These are phyloP conservation scores for Sodiomyces alkalinus DNA, from an alignment of 2,329 filamentous ascomycete genomes.

Conservation along the genomic window DNA sequence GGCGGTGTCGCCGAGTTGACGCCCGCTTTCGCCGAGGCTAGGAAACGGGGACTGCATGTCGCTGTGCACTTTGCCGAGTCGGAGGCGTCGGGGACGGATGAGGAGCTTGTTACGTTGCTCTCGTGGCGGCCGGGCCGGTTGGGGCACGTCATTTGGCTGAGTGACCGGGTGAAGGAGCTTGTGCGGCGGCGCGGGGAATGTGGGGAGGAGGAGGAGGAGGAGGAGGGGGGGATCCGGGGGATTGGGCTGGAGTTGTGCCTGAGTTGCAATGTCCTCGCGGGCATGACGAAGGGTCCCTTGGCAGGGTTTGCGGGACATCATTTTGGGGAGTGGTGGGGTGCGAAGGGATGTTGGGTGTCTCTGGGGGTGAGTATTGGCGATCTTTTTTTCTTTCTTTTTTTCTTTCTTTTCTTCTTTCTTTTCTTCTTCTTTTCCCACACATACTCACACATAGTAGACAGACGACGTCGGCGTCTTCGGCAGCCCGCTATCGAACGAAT, in stretches of 20 bases:
- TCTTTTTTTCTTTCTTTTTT: too few relatives aligned
- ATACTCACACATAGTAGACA: conserved; percentile 33
- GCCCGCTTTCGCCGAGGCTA: conserved; percentile 42
- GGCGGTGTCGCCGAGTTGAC: conserved; percentile 46
- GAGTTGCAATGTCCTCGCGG: conserved; percentile 66
- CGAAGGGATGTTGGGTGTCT: conserved; percentile 43
- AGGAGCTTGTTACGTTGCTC: conserved; percentile 50
- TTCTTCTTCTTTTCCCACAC: not conserved
- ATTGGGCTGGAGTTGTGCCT: conserved; percentile 64
- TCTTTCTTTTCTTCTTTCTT: too few relatives aligned
- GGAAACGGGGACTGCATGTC: conserved; percentile 37
- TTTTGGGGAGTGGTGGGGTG: conserved; percentile 56
- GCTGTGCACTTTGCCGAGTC: conserved; percentile 72
- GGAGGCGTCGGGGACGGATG: conserved; percentile 34
- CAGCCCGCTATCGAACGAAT: conserved; percentile 63
- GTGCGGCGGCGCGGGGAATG: conserved; percentile 7
- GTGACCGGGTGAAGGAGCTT: conserved; percentile 34
- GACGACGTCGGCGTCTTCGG: conserved; percentile 76
- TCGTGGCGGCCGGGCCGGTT: conserved; percentile 51
- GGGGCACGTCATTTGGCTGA: conserved; percentile 67
- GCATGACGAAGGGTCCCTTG: conserved; percentile 54
- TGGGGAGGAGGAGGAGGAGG: too few relatives aligned
- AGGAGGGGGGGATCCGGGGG: conserved; percentile 35
- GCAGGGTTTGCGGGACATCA: conserved; percentile 57
- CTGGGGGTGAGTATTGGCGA: conserved; percentile 50